Evolutionary conservation across 208 protist genomes (phyloP).

Genomic region (Leishmania lainsoni): DNA sequence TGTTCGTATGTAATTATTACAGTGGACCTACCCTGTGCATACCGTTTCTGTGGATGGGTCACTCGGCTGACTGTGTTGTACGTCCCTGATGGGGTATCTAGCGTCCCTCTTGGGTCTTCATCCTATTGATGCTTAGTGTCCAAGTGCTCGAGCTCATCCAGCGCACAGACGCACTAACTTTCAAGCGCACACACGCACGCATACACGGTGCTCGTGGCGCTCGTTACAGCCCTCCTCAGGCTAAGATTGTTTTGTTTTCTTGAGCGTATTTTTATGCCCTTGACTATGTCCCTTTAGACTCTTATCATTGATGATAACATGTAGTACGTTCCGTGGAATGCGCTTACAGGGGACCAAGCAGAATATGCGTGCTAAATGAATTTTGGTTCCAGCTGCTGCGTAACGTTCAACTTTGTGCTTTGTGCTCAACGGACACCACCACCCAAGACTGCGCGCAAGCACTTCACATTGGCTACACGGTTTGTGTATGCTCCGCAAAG

Average conservation of each 20-base stretch:
- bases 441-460: neutral
- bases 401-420: neutral
- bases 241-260: neutral
- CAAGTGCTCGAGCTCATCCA: neutral
- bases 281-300: neutral
- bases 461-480: neutral
- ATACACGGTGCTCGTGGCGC: neutral
- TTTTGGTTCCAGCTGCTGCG: neutral
- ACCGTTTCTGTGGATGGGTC: neutral
- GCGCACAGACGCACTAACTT: neutral
- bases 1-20: neutral
- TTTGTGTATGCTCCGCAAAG: neutral
- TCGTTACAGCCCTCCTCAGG: neutral
- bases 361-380: neutral
- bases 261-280: neutral
- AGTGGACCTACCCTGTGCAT: neutral
- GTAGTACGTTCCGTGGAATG: neutral
- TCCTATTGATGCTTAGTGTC: neutral
- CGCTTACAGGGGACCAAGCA: neutral
- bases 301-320: neutral
- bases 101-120: neutral
- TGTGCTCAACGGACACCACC: neutral
- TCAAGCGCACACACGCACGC: constrained; percentile 1
- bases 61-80: neutral
- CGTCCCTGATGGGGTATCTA: neutral